phyloP scores from a whole-genome alignment of 176 grass and related monocot genomes.

The Avena eriantha region DNA sequence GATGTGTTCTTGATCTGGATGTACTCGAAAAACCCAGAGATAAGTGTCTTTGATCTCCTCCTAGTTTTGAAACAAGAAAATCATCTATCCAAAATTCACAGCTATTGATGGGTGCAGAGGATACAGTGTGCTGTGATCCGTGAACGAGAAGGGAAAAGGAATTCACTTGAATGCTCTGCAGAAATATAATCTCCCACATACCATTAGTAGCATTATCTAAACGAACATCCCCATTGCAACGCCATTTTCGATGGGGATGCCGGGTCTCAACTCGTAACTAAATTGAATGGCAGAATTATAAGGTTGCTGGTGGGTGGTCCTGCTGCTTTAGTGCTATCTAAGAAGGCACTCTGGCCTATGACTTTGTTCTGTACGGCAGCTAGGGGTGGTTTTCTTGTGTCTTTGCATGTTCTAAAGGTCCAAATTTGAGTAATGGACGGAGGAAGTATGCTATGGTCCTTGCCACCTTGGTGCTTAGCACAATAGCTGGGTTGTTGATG shows the following conservation, averaged over 20 bases:
- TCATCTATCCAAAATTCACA: constrained; percentile 23
- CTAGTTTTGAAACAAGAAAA: background rate
- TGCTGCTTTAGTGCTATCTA: constrained; percentile 37
- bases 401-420: constrained; percentile 28
- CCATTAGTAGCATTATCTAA: background rate
- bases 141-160: background rate
- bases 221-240: constrained; percentile 10
- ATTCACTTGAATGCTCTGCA: background rate
- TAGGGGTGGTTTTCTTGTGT: constrained; percentile 45
- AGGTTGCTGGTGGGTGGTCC: constrained; percentile 55
- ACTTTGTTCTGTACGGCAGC: constrained; percentile 35
- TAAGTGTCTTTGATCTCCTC: background rate
- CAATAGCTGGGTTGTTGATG: constrained; percentile 31
- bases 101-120: constrained; percentile 25
- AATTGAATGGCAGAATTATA: constrained; percentile 56
- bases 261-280: constrained; percentile 20
- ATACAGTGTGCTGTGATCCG: background rate
- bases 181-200: background rate
- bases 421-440: constrained; percentile 30
- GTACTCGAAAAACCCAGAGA: background rate
- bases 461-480: constrained; percentile 17
- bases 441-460: constrained; percentile 22
- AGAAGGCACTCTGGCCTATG: constrained; percentile 35
- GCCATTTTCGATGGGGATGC: constrained; percentile 47
- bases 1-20: constrained; percentile 37